phyloP scores from a whole-genome alignment of 805 yeast genomes.

The Suhomyces emberorum region DNA sequence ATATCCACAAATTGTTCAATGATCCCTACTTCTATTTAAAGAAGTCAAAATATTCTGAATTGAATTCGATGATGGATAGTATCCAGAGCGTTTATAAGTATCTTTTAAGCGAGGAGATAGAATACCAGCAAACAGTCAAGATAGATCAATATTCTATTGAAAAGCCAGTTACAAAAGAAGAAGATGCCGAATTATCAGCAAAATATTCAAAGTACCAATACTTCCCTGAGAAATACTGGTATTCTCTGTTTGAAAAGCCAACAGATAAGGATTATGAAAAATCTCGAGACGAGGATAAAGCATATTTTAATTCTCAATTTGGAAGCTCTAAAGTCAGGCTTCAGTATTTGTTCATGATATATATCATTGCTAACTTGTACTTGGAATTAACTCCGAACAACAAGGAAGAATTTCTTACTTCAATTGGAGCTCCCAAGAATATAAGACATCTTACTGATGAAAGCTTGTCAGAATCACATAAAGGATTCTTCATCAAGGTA shows the following conservation, averaged over 20 bases:
- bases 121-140: conserved; percentile 12
- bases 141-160: conserved; percentile 16
- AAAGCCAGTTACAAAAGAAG: conserved; percentile 14
- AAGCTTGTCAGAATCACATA: conserved; percentile 21
- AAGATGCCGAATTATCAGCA: conserved; percentile 12
- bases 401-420: conserved; percentile 20
- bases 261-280: conserved; percentile 16
- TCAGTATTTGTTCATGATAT: conserved; percentile 29
- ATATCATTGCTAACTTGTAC: conserved; percentile 26
- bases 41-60: conserved; percentile 15
- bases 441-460: conserved; percentile 38
- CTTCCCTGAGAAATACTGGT: conserved; percentile 38
- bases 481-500: conserved; percentile 19
- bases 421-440: conserved; percentile 23
- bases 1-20: conserved; percentile 26
- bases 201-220: conserved; percentile 21
- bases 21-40: conserved; percentile 35
- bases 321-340: conserved; percentile 25
- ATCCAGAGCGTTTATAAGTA: conserved; percentile 26
- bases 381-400: conserved; percentile 23
- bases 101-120: conserved; percentile 29
- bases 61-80: conserved; percentile 21
- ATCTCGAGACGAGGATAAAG: conserved; percentile 21
- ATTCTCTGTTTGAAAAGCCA: conserved; percentile 26
- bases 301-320: conserved; percentile 21